phyloP scores from a whole-genome alignment of 352 stramenopile genomes.

The Globisporangium cystogenes region DNA sequence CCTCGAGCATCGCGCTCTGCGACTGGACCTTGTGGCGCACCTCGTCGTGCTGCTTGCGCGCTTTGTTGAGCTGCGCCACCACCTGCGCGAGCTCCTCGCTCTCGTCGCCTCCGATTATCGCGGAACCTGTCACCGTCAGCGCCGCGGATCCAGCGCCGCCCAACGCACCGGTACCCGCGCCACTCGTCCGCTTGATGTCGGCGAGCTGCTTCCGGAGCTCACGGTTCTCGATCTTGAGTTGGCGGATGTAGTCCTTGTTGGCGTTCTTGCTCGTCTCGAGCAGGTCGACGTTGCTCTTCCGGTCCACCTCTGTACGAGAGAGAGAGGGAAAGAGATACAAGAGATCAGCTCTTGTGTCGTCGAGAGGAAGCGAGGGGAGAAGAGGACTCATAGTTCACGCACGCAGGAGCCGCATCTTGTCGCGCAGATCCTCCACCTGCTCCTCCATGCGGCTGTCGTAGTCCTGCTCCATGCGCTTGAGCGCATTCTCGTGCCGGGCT shows the following conservation, averaged over 20 bases:
- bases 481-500: constrained; percentile 56
- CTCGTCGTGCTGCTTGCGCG: constrained; percentile 78
- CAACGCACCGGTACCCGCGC: constrained; percentile 10
- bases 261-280: constrained; percentile 86
- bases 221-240: constrained; percentile 87
- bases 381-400: constrained; percentile 19
- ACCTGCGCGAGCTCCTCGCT: constrained; percentile 50
- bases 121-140: constrained; percentile 1
- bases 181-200: constrained; percentile 59
- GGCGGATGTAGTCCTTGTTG: constrained; percentile 87
- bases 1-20: constrained; percentile 66
- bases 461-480: constrained; percentile 76
- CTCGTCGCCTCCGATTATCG: constrained; percentile 22
- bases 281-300: constrained; percentile 80
- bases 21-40: constrained; percentile 66
- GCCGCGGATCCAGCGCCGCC: constrained; percentile 5
- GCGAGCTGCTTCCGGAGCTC: constrained; percentile 83
- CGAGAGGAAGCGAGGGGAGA: no score
- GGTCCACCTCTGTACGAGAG: constrained; percentile 59
- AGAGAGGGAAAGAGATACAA: constrained; percentile 1
- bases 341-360: no score
- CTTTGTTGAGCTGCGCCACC: constrained; percentile 55
- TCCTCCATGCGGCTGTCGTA: constrained; percentile 82
- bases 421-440: constrained; percentile 72
- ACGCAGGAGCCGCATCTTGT: constrained; percentile 85